These are phyloP conservation scores for Viola pubescens DNA, from an alignment of 441 rosid species.

Conservation along the genomic window DNA sequence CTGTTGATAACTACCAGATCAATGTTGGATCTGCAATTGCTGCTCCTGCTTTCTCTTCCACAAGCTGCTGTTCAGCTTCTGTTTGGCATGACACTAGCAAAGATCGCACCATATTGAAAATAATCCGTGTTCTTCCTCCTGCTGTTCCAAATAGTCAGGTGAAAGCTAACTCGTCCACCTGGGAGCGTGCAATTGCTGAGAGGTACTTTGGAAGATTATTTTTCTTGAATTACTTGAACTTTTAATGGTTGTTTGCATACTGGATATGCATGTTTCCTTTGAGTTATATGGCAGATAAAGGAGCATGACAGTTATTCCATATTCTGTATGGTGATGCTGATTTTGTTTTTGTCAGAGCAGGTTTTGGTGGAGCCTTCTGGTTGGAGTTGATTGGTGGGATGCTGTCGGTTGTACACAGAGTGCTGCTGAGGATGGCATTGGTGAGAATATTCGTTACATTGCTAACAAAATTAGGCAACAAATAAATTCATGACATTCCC, in stretches of 20 bases:
- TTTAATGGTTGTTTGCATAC: not conserved
- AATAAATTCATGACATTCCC: too few relatives aligned
- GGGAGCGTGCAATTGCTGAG: constrained; percentile 99
- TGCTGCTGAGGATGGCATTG: constrained; percentile 98
- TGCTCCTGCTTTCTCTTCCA: constrained; percentile 96
- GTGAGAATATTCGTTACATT: constrained; percentile 31
- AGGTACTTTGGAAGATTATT: constrained; percentile 39
- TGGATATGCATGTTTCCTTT: constrained; percentile 2
- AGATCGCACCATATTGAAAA: constrained; percentile 85
- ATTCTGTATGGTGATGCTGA: constrained; percentile 8
- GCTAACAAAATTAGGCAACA: too few relatives aligned
- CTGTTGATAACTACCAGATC: constrained; percentile 90
- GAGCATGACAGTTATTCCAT: constrained; percentile 1
- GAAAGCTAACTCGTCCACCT: constrained; percentile 69
- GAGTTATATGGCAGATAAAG: not conserved
- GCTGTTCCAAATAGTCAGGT: constrained; percentile 72
- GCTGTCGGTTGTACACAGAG: constrained; percentile 99
- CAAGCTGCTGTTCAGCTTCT: constrained; percentile 98
- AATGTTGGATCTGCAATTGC: constrained; percentile 97
- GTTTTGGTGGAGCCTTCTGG: constrained; percentile 99
- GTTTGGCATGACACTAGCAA: constrained; percentile 87
- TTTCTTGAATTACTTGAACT: not conserved
- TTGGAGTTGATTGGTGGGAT: constrained; percentile 99
- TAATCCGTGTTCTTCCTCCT: constrained; percentile 96
- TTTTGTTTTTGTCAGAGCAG: constrained; percentile 35